phyloP scores from a whole-genome alignment of 202 grass and related monocot genomes.

The Thinopyrum obtusiflorum region DNA sequence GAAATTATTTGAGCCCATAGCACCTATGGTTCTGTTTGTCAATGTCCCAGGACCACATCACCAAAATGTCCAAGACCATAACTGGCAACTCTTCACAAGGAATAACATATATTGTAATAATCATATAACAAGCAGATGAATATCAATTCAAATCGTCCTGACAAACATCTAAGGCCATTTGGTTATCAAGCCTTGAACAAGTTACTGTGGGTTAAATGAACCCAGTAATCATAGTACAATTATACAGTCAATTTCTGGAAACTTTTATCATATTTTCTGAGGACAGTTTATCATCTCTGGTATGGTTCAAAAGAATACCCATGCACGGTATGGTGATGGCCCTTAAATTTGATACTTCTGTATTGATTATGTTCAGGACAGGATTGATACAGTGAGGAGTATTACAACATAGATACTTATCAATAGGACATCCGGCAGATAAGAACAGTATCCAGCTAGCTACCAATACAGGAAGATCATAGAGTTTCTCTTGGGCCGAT shows the following conservation, averaged over 20 bases:
- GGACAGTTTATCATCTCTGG: background rate
- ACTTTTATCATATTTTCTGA: background rate
- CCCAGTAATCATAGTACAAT: background rate
- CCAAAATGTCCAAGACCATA: background rate
- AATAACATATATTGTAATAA: background rate
- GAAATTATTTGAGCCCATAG: background rate
- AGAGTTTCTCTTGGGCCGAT: background rate
- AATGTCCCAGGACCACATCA: background rate
- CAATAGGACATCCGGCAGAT: background rate
- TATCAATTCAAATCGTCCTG: background rate
- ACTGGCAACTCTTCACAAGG: background rate
- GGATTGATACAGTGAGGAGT: background rate
- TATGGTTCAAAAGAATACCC: background rate
- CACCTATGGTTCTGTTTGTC: slow-evolving; percentile 21
- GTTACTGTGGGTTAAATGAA: background rate
- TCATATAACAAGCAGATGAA: background rate
- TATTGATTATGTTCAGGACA: background rate
- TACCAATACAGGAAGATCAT: background rate
- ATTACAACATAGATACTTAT: background rate
- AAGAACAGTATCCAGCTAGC: background rate
- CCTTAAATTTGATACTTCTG: background rate
- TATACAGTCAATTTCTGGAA: background rate
- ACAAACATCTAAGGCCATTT: background rate
- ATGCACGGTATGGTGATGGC: background rate
- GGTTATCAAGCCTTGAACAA: background rate